Evolutionary conservation across 225 moss, liverwort and hornwort genomes (phyloP), one percentile per base, ranked within the genome.

Genomic region (Bryoerythrophyllum caledonicum): DNA sequence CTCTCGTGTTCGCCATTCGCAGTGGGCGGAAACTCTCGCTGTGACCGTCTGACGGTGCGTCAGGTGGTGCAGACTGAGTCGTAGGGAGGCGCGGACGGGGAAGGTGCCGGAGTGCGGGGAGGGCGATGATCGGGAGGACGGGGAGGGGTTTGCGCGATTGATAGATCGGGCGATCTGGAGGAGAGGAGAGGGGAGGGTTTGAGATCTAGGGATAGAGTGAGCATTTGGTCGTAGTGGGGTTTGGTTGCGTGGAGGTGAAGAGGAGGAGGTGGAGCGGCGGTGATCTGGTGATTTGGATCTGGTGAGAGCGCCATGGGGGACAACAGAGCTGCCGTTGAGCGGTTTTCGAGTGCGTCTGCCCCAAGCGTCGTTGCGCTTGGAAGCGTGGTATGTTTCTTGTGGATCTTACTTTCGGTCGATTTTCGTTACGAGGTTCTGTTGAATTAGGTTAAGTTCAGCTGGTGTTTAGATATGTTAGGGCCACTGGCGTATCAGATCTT

Each of bases 311-410:
- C 3, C 63, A 88, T 88, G 88, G 88, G 74, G 32, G 85, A 83
- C 63, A 88, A 74, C 61, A 86, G 63, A 76, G 86, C 81, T 68
- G 88, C 88, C 13, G 41, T 78, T 38, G 83, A 88, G 49, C 73
- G 88, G 68, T 83, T 88, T 58, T 78, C 88, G 16, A 51, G 74
- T 79, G 87, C 84, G 35, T 84, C 89, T 75, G 94, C 94, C 80
- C 87, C 94, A 25, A 97, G 91, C 68, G 91, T 92, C 54, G 91
- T 93, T 66, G 91, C 93, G 21, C 87, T 94, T 16, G 97, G 97
- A 65, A 93, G 85, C 80, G 90, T 97, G 80, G 97, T 97, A 90
- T 21, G 97, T 32, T 32, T 32, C n/a, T 87, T 9, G 25, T 48
- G n/a, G 52, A 53, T 68, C 54, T 72, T 27, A 30, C 44, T n/a